Base-by-base conservation (phyloP, 345 rosid genomes). In the Physaria fendleri region DNA sequence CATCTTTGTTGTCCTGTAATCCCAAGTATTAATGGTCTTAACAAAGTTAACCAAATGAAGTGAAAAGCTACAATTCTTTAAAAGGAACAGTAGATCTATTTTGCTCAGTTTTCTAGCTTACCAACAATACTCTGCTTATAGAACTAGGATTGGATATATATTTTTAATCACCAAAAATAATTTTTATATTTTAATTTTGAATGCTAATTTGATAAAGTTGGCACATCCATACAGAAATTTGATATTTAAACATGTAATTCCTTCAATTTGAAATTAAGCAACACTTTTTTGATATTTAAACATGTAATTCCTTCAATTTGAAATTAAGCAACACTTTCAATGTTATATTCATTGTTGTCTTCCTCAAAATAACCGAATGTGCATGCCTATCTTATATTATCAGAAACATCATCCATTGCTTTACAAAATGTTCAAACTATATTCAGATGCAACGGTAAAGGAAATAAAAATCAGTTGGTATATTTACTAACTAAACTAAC, bases 341-440 rank as follows among this genome's bases (percentile, higher is more conserved):
- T 27, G 37, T 53, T 16, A 27, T 11, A 30, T 47, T 14, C 13
- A 38, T 18, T 6, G 9, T 33, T 17, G 16, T 32, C 45, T 18
- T 30, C 24, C 59, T 29, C 12, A 40, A 15, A 47, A 47, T 30
- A 49, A 58, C 57, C 21, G 58, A 15, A 48, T 10, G 41, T 34
- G 3, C 39, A 49, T n/a, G n/a, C n/a, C n/a, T n/a, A n/a, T n/a
- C n/a, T 86, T 53, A 87, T 87, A 29, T 86, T 84, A 62, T 93
- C 97, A n/a, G 95, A 87, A 34, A 89, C 95, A 83, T 89, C 97
- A 50, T 97, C 94, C 95, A 87, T 93, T 30, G 94, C 95, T 60
- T 91, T 90, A 60, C 60, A 80, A 8, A 43, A 52, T 27, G 38
- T 18, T 7, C 3, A 51, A 41, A 18, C 5, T 4, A 39, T 40